Base-by-base conservation (phyloP, 2,329 filamentous ascomycete genomes). In the Diatrype stigma region DNA sequence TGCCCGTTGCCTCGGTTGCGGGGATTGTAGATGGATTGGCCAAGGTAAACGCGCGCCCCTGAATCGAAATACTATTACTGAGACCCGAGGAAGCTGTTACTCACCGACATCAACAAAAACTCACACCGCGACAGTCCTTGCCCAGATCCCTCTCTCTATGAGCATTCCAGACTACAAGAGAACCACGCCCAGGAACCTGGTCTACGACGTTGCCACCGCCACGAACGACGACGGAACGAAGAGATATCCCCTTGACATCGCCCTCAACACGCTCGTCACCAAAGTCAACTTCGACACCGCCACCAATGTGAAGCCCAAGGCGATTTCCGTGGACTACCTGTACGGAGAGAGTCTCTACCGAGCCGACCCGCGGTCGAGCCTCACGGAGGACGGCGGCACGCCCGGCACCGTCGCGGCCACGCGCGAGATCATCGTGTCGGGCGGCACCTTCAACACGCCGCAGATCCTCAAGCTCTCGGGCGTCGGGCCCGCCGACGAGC, bases 91-190 rank as follows among this genome's bases (percentile, higher is more conserved):
- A 6, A 30, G 26, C 10, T 30, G 10, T 10, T 30, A 30, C 26
- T 30, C 10, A 30, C 26, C 26, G 74, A 80, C 55, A 65, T 72
- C 53, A 80, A 80, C 61, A 68, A 68, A 17, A 67, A 71, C 48
- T 59, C 60, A 26, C 21, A 14, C n/a, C 7, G 40, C 8, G 22
- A 19, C n/a, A 23, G 11, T 21, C 16, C 40, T 46, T 23, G 23
- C 16, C 12, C 26, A 46, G 6, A 30, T 34, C 19, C 26, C 26
- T 1, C 16, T 46, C 14, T 17, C 44, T 10, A 30, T 32, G 26
- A 32, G 26, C 44, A 30, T 30, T 6, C 16, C 44, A 3, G 44
- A 46, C 26, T 30, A 30, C 21, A 21, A 19, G 16, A 19, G 44
- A 21, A 17, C 30, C 16, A 17, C 23, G 8, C 40, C 40, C 16